These are phyloP conservation scores for Prosopis cineraria DNA, from an alignment of 306 rosid genomes.

Conservation along the genomic window DNA sequence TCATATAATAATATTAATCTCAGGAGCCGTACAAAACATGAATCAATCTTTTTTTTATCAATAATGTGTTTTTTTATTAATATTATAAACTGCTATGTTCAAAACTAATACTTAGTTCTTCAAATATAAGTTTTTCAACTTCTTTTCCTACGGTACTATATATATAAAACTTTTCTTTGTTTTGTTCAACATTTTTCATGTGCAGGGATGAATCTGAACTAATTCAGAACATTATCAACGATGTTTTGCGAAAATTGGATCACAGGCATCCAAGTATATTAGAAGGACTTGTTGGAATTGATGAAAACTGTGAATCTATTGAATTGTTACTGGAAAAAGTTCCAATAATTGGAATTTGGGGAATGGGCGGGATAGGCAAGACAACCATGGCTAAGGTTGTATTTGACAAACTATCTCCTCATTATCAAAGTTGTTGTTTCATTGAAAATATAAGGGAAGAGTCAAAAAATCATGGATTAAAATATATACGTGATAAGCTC, in stretches of 20 bases:
- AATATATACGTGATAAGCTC: not conserved
- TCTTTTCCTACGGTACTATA: too few species aligned
- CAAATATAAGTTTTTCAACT: not conserved
- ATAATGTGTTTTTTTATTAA: too few species aligned
- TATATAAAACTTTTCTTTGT: not conserved
- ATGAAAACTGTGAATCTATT: not conserved
- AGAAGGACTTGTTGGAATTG: slow-evolving; percentile 9
- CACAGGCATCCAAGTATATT: not conserved
- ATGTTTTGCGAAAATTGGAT: not conserved
- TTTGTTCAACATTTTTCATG: not conserved
- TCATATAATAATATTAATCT: too few species aligned
- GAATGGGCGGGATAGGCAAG: not conserved
- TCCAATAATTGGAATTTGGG: slow-evolving; percentile 7
- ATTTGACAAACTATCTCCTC: not conserved
- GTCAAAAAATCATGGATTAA: not conserved
- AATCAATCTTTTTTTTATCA: too few species aligned
- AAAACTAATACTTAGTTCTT: too few species aligned
- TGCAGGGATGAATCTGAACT: slow-evolving; percentile 15
- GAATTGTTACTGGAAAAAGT: not conserved
- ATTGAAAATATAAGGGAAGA: slow-evolving; percentile 18
- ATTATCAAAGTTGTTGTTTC: not conserved
- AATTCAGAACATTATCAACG: not conserved
- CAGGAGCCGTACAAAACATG: too few species aligned
- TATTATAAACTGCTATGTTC: not conserved
- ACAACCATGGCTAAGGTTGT: slow-evolving; percentile 7